Evolutionary conservation across 441 rosid species (phyloP), one percentile per base, ranked within the genome.

Genomic region (Adansonia rubrostipa): DNA sequence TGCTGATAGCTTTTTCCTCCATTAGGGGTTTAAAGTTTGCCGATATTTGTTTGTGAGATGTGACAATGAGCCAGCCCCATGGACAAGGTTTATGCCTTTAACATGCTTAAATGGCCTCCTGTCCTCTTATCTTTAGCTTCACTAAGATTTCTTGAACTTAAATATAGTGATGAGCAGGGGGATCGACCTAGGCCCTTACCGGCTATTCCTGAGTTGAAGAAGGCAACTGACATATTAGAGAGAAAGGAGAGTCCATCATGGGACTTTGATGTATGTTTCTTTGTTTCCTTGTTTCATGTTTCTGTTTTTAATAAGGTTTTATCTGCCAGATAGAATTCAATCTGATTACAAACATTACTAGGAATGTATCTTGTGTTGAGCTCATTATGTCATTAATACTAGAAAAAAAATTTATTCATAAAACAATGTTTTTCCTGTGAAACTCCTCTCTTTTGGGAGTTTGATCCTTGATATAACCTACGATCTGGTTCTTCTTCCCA

Each of bases 1-100:
- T 53, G 50, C 80, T 80, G 62, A 42, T 57, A 24, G n/a, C 6
- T 24, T 65, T 65, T 76, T 72, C 33, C 13, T 73, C 69, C 58
- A 20, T 48, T 67, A 90, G 96, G 94, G 94, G 15, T 83, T 83
- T 9, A 80, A 86, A 69, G 92, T 90, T 6, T 92, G 96, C 63
- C 78, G 96, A 42, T 92, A 89, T 82, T 77, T 92, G 48, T 90
- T 92, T 80, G 94, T 90, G 3, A 85, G 94, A 75, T 90, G 94
- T 62, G 96, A 92, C 81, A 92, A 92, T 73, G 91, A 88, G 19
- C 92, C 92, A 58, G 94, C 94, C 65, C 96, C 94, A 4, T 92
- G 96, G 96, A 90, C 91, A 47, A 92, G 92, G 94, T 92, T 80
- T 62, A 61, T 69, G 5, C 60, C 58, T 8, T 45, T 48, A 24